Evolutionary conservation across 2,329 filamentous ascomycete genomes (phyloP), one percentile per base, ranked within the genome.

Genomic region (Pestalotiopsis sp.): DNA sequence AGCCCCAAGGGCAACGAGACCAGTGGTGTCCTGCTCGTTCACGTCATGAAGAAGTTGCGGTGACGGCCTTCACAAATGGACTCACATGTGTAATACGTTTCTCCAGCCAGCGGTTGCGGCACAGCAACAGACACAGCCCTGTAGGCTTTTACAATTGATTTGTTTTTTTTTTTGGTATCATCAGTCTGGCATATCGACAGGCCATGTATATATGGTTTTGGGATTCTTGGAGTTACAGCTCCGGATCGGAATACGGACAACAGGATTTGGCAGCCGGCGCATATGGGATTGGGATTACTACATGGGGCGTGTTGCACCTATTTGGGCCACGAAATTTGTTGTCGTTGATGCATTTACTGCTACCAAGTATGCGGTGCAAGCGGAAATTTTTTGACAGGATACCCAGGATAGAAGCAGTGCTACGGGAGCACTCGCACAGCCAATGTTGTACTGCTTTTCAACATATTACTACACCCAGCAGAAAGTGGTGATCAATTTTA

Each of bases 11-110:
- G 86, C 20, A 78, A 80, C 60, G 78, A 80, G 13, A 82, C 85
- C 27, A 74, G 80, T 5, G 85, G 83, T 11, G 83, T 85, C 72
- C 75, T 90, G 63, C 79, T 89, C 56, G 84, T 89, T 65, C 86
- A 81, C 68, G 81, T 90, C 40, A 79, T 83, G 58, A 89, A 89
- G 78, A 77, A 74, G 12, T 72, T 85, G 61, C 78, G 75, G 61
- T 83, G 72, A 79, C 23, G 17, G 17, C 23, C 20, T 56, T 49
- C 25, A 14, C 13, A 17, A 14, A 63, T 63, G 27, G 17, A 12
- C 23, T 13, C 6, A 38, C 17, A 20, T 20, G 17, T 9, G 45
- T n/a, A n/a, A 17, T 9, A 11, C 45, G 45, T 52, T 52, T 17
- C 45, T 17, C 17, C 17, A n/a, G 45, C 17, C 45, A n/a, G 41